phyloP scores from a whole-genome alignment of 768 basidiomycete genomes.

The Brasilioporus rufonigricans region DNA sequence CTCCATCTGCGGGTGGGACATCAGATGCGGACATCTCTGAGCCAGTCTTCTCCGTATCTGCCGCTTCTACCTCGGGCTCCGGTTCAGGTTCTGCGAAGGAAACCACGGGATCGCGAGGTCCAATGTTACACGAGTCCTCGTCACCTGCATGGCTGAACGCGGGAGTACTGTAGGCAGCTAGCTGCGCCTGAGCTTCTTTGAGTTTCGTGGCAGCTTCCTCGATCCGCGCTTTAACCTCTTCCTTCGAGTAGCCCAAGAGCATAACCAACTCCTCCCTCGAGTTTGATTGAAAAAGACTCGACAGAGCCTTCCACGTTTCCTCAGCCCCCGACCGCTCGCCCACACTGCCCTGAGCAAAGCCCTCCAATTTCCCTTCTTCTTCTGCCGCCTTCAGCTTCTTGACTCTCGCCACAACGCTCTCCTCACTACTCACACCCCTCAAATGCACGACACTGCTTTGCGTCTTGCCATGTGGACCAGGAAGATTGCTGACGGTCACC shows the following conservation, averaged over 20 bases:
- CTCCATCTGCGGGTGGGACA: slow-evolving; percentile 62
- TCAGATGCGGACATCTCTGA: slow-evolving; percentile 77
- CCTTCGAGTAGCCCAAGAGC: slow-evolving; percentile 89
- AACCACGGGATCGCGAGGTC: slow-evolving; percentile 70
- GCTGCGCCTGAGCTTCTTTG: slow-evolving; percentile 40
- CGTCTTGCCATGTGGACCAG: slow-evolving; percentile 67
- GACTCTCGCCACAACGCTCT: slow-evolving; percentile 70
- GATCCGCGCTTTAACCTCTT: slow-evolving; percentile 75
- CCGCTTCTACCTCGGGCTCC: slow-evolving; percentile 27
- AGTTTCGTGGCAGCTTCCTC: slow-evolving; percentile 78
- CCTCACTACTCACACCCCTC: slow-evolving; percentile 75
- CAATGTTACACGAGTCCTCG: slow-evolving; percentile 44
- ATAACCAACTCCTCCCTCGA: slow-evolving; percentile 89
- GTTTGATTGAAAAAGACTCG: slow-evolving; percentile 84
- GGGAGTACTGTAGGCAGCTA: slow-evolving; percentile 24
- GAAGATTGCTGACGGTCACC: slow-evolving; percentile 76
- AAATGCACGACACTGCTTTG: slow-evolving; percentile 84
- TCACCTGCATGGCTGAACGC: slow-evolving; percentile 33
- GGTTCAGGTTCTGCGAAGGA: slow-evolving; percentile 73
- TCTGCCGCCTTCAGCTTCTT: slow-evolving; percentile 61
- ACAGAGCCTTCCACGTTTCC: slow-evolving; percentile 84
- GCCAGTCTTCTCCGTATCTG: slow-evolving; percentile 36
- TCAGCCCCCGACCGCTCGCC: slow-evolving; percentile 32
- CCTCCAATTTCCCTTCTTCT: slow-evolving; percentile 53
- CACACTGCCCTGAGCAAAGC: slow-evolving; percentile 64